A percentile compares a stretch with the other conserved stretches of the same genome.
Evolutionary conservation across 768 basidiomycete genomes (phyloP).

Genomic region (Podaxis rugospora): DNA sequence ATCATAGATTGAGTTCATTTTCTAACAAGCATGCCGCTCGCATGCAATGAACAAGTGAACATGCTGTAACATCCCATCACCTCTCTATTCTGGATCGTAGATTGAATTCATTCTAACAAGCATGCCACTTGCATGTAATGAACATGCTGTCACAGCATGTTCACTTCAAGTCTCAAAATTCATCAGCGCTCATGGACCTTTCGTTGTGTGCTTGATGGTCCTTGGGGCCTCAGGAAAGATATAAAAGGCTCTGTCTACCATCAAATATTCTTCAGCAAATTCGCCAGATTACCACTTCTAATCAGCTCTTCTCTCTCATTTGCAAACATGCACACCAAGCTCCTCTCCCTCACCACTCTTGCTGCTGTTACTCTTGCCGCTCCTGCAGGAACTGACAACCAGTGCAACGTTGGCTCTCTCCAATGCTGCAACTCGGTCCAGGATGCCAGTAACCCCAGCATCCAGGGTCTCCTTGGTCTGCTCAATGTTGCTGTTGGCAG

Average conservation of each 20-base stretch:
- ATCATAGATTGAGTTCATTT: too few relatives aligned
- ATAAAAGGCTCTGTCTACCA: not conserved
- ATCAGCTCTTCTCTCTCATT: not conserved
- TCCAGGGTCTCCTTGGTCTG: slow-evolving; percentile 14
- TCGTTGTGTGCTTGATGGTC: too few relatives aligned
- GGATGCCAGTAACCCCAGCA: not conserved
- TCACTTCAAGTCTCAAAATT: too few relatives aligned
- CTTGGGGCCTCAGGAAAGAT: too few relatives aligned
- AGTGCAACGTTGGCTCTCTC: slow-evolving; percentile 1
- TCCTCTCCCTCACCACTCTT: not conserved
- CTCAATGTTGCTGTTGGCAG: slow-evolving; percentile 16
- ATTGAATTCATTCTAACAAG: too few relatives aligned
- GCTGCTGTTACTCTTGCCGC: not conserved
- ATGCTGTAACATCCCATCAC: too few relatives aligned
- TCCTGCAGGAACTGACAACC: not conserved
- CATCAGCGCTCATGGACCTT: too few relatives aligned
- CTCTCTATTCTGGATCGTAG: too few relatives aligned
- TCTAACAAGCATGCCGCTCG: too few relatives aligned
- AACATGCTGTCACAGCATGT: too few relatives aligned
- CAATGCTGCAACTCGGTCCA: slow-evolving; percentile 10
- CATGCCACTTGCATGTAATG: too few relatives aligned
- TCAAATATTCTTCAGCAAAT: not conserved
- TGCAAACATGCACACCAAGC: slow-evolving; percentile 2
- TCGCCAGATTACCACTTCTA: not conserved
- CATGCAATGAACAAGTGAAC: too few relatives aligned